phyloP scores from a whole-genome alignment of 495 filamentous ascomycete genomes.

The Talaromyces stipitatus region DNA sequence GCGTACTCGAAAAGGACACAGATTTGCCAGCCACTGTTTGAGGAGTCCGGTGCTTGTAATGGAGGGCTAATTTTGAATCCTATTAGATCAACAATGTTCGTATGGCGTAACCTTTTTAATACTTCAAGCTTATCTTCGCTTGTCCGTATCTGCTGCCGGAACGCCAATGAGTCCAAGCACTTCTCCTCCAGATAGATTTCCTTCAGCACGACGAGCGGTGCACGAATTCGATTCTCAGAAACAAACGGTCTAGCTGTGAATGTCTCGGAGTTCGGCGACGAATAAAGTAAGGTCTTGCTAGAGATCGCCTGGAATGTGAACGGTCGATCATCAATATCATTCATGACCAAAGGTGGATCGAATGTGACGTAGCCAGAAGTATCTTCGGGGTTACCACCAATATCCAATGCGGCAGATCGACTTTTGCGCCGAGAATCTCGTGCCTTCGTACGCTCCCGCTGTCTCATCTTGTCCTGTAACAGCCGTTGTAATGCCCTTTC shows the following conservation, averaged over 20 bases:
- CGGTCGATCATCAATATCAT: conserved; percentile 46
- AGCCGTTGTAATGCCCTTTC: conserved; percentile 66
- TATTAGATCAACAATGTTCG: conserved; percentile 68
- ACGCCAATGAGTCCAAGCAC: conserved; percentile 38
- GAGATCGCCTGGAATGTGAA: conserved; percentile 57
- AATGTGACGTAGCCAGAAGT: conserved; percentile 51
- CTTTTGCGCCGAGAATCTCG: conserved; percentile 29
- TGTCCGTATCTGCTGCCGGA: conserved; percentile 45
- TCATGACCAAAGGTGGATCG: conserved; percentile 59
- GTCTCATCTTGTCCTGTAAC: conserved; percentile 65
- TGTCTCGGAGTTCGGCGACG: conserved; percentile 49
- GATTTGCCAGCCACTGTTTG: conserved; percentile 59
- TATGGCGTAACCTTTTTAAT: conserved; percentile 65
- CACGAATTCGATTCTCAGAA: conserved; percentile 35
- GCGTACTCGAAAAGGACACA: conserved; percentile 69
- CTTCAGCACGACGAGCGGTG: conserved; percentile 64
- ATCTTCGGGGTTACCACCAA: conserved; percentile 28
- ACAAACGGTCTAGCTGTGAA: conserved; percentile 63
- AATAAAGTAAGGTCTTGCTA: conserved; percentile 50
- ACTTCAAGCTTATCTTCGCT: conserved; percentile 68
- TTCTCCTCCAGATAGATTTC: conserved; percentile 32
- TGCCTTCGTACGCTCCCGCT: conserved; percentile 38
- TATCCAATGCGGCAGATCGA: conserved; percentile 28
- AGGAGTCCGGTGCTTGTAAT: conserved; percentile 15
- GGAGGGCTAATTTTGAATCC: conserved; percentile 66